Evolutionary conservation across 257 asterid genomes (phyloP), one percentile per base, ranked within the genome.

Genomic region (Solanum ahanhuiri): DNA sequence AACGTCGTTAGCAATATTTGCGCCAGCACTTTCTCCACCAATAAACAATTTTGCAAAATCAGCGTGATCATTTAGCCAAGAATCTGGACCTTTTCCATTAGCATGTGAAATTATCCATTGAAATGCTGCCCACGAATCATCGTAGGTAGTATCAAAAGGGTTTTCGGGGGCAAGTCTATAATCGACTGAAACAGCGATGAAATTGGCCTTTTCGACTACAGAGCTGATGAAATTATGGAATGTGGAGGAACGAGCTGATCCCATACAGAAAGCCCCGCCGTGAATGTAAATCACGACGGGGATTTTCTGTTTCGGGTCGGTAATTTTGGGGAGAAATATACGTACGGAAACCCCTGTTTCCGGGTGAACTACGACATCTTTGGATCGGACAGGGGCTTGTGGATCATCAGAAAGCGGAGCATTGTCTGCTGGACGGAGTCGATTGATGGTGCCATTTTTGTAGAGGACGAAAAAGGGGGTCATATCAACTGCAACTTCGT

Each of bases 11-110:
- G 93, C 93, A 3, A 95, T 92, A n/a, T 82, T 93, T 0, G 91
- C 97, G 2, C 98, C 98, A 2, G 98, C 97, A 85, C 98, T 95
- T 85, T 95, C 98, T 18, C 98, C 98, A 0, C 94, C 96, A 2
- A 95, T 0, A 9, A 89, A 94, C 77, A 94, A 88, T 43, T 92
- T 89, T 48, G 82, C 82, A 69, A 94, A 92, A 86, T 93, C 96
- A 33, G 94, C 98, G 82, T 34, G 12, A 6, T 92, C 90, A 39
- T 89, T 93, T 18, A 95, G 90, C 98, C 96, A 93, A 1, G 92
- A 89, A 4, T 94, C 96, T 20, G 93, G 86, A 54, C 96, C 94
- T 10, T 41, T 34, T 12, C 92, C 87, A 45, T 4, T 41, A 3
- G 90, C 90, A 86, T 93, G 98, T 2, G 91, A 84, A 12, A 89